Evolutionary conservation across 106 monocot genomes (phyloP).

Genomic region (Dioscorea zingiberensis): DNA sequence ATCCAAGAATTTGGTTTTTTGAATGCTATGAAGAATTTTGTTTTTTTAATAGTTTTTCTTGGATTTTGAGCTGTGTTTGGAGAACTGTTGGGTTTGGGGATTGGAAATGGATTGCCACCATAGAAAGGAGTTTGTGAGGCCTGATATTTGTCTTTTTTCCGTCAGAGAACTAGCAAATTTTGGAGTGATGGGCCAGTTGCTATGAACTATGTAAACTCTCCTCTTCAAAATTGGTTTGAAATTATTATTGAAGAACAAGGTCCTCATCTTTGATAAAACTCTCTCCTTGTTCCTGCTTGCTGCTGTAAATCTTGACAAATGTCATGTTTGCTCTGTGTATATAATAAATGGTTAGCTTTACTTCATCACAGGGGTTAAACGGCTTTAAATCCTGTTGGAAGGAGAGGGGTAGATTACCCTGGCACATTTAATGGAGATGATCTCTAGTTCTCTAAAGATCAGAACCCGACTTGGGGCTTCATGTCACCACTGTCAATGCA

Average conservation of each 20-base stretch:
- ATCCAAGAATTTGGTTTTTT: not conserved
- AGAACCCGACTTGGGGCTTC: not conserved
- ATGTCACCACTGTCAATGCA: not conserved
- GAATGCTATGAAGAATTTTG: not conserved
- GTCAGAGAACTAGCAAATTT: too few relatives aligned
- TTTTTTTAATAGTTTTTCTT: not conserved
- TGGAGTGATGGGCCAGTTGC: too few relatives aligned
- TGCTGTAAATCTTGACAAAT: not conserved
- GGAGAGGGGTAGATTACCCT: too few relatives aligned
- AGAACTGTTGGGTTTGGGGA: too few relatives aligned
- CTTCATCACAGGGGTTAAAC: too few relatives aligned
- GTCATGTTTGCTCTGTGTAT: not conserved
- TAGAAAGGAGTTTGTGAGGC: too few relatives aligned
- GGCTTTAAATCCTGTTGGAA: not conserved
- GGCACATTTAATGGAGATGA: not conserved
- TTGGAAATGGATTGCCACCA: too few relatives aligned
- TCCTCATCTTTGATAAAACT: too few relatives aligned
- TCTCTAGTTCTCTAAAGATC: not conserved
- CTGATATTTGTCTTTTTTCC: too few relatives aligned
- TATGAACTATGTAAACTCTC: too few relatives aligned
- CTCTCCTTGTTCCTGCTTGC: not conserved
- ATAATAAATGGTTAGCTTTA: not conserved
- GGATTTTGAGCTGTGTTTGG: not conserved
- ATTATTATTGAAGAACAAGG: too few relatives aligned
- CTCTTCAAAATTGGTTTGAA: too few relatives aligned